Percentiles rank a stretch among this genome's conserved stretches.
Evolutionary conservation across 306 rosid genomes (phyloP).

Genomic region (Hippophae tibetana): DNA sequence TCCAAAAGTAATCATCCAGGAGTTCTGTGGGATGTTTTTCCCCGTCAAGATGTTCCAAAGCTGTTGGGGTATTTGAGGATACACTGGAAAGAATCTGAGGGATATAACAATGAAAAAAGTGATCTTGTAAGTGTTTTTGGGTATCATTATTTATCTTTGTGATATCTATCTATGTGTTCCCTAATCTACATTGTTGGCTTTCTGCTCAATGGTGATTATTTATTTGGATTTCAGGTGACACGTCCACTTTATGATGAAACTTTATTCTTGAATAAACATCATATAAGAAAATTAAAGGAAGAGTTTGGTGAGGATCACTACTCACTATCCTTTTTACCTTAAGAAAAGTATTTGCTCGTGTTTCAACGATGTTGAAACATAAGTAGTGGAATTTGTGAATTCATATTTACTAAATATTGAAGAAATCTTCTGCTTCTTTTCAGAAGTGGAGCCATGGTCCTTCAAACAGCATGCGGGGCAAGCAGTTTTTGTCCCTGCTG

Average conservation of each 20-base stretch:
- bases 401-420: slow-evolving; percentile 4
- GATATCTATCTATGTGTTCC: no score
- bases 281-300: slow-evolving; percentile 70
- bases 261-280: slow-evolving; percentile 57
- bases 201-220: slow-evolving; percentile 21
- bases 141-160: not conserved
- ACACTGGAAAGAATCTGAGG: slow-evolving; percentile 50
- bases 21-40: slow-evolving; percentile 87
- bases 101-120: slow-evolving; percentile 28
- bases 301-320: slow-evolving; percentile 65
- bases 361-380: not conserved
- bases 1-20: slow-evolving; percentile 39
- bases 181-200: slow-evolving; percentile 14
- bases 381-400: not conserved
- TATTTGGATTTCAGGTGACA: slow-evolving; percentile 41
- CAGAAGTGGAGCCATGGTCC: slow-evolving; percentile 96
- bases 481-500: slow-evolving; percentile 90
- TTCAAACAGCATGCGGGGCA: slow-evolving; percentile 85
- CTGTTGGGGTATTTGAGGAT: slow-evolving; percentile 61
- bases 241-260: slow-evolving; percentile 66
- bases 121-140: slow-evolving; percentile 39
- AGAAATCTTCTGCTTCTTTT: slow-evolving; percentile 8
- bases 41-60: slow-evolving; percentile 60
- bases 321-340: not conserved
- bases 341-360: not conserved